Conservation (phyloP, 2,329 filamentous ascomycete species). For the Eurotiales sp. region DNA sequence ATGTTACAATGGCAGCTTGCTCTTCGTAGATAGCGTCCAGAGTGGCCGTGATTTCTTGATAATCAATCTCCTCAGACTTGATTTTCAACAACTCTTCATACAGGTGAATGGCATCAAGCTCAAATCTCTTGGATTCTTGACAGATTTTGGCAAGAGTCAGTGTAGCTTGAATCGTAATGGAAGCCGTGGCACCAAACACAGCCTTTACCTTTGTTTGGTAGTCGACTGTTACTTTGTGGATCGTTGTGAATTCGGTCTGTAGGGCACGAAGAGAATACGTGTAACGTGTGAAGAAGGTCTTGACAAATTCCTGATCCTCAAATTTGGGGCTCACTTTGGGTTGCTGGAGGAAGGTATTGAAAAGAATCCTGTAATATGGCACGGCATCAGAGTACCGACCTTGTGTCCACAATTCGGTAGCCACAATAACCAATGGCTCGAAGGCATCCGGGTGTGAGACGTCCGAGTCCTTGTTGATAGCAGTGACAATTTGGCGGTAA, state of each 20-base stretch:
- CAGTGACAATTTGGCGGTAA: constrained; percentile 35
- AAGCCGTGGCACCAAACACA: constrained; percentile 31
- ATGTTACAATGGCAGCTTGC: constrained; percentile 24
- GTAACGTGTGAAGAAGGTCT: constrained; percentile 33
- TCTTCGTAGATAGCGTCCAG: constrained; percentile 39
- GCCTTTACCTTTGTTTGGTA: constrained; percentile 33
- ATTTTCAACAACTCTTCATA: constrained; percentile 36
- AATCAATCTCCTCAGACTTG: constrained; percentile 30
- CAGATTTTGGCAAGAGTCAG: constrained; percentile 34
- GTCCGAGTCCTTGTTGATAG: constrained; percentile 35
- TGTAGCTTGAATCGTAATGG: constrained; percentile 36
- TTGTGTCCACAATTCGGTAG: constrained; percentile 37
- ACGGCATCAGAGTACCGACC: constrained; percentile 36
- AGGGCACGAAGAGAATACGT: constrained; percentile 32
- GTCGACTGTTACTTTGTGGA: constrained; percentile 34
- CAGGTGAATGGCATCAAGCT: constrained; percentile 31
- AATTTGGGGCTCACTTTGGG: constrained; percentile 32
- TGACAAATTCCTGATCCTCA: constrained; percentile 30
- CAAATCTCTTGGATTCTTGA: constrained; percentile 35
- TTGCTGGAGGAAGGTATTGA: constrained; percentile 35
- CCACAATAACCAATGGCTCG: constrained; percentile 35
- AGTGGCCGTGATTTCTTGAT: constrained; percentile 30
- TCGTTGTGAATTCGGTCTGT: constrained; percentile 26
- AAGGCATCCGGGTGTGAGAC: constrained; percentile 35
- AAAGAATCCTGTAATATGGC: constrained; percentile 31